Percentiles rank a stretch among this genome's conserved stretches.
Conservation (phyloP, 1,139 yeast species). For the Pichiaceae sp. region DNA sequence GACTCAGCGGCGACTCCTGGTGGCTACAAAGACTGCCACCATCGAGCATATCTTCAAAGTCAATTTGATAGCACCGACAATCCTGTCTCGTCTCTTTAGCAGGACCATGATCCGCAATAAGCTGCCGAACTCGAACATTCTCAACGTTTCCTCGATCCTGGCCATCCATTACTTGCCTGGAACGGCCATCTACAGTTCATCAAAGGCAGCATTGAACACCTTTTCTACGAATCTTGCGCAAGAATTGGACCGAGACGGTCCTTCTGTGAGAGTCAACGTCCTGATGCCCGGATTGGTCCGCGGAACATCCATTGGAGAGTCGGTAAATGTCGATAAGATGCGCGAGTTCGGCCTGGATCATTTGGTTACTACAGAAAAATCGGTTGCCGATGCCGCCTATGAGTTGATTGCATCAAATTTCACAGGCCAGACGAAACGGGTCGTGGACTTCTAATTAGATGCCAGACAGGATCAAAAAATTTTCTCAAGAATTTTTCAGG, state of each 20-base stretch:
- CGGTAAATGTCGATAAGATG: constrained; percentile 24
- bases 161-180: constrained; percentile 49
- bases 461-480: constrained; percentile 1
- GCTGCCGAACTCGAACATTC: constrained; percentile 25
- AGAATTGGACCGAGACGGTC: constrained; percentile 41
- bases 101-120: constrained; percentile 38
- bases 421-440: background rate
- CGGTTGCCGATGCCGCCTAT: constrained; percentile 16
- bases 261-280: constrained; percentile 47
- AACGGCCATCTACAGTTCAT: constrained; percentile 67
- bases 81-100: constrained; percentile 41
- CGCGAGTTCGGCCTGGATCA: background rate
- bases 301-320: constrained; percentile 65
- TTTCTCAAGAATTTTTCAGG: constrained; percentile 1
- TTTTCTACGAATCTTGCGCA: constrained; percentile 55
- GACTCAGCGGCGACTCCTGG: constrained; percentile 51
- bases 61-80: constrained; percentile 62
- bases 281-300: constrained; percentile 65
- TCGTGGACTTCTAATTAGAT: background rate
- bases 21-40: constrained; percentile 33
- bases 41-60: constrained; percentile 44
- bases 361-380: background rate
- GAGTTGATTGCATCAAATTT: background rate
- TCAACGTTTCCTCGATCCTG: constrained; percentile 71
- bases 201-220: constrained; percentile 71